Base-by-base conservation (phyloP, 768 basidiomycete species). In the Leccinum barrowsii region DNA sequence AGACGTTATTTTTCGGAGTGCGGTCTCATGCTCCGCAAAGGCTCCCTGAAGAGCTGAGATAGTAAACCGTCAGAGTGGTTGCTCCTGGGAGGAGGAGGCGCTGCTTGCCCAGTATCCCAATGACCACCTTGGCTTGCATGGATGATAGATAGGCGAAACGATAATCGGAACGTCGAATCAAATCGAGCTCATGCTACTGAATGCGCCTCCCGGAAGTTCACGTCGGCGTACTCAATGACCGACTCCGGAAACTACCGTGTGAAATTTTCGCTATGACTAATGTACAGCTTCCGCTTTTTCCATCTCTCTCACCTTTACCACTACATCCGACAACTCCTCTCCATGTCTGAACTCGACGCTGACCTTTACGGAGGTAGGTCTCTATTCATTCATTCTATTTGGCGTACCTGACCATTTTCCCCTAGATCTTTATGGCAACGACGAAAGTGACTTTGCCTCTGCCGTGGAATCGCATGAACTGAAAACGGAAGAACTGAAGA, bases 31-130 rank as follows among this genome's bases (percentile, higher is more conserved):
- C 74, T 98, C 95, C 15, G 82, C 79, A 70, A 98, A 97, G 8
- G 94, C 94, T 47, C 95, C 95, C 72, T 97, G 95, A 42, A 98
- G 80, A 37, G 95, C 95, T 93, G 67, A 24, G 34, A 32, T 13
- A 13, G 40, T 28, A 19, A 24, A 17, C 13, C n/a, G 35, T 62
- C 54, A 56, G 40, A 19, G 49, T 12, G 2, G 30, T 35, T 13
- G 37, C 52, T 26, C 44, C 22, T 28, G 11, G 47, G 4, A 15
- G 52, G 4, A 19, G 42, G 26, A 10, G 7, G 34, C 1, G 10
- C 21, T 46, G 64, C 76, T 70, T 68, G 78, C 84, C 84, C 46
- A 85, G 76, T 59, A 85, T 81, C 15, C 84, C 84, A 52, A 85
- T 74, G 49, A 71, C 64, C n/a, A 60, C 59, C 35, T 59, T 61